These are phyloP conservation scores for slime mould (Dictyostelium discoideum) DNA, from an alignment of 78 protist genomes.

Conservation along the genomic window DNA sequence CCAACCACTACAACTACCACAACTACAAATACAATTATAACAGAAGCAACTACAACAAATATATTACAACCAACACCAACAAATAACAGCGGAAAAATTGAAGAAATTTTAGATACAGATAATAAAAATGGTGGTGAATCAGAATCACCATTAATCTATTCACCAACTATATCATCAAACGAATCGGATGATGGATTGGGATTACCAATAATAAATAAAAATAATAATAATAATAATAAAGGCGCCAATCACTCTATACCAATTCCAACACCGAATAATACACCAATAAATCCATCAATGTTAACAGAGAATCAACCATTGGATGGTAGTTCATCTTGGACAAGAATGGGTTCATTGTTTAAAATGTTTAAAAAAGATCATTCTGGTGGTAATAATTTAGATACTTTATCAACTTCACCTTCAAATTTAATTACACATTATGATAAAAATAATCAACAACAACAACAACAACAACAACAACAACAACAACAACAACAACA, in stretches of 20 bases:
- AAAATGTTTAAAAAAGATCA: constrained; percentile 54
- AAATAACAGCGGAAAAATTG: not conserved
- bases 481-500: not conserved
- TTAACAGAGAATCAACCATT: not conserved
- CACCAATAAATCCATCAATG: not conserved
- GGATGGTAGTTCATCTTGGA: constrained; percentile 35
- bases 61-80: not conserved
- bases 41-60: not conserved
- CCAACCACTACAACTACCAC: not conserved
- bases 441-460: not conserved
- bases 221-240: no score
- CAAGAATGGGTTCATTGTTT: constrained; percentile 35
- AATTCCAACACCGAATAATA: constrained; percentile 1
- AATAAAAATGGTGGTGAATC: constrained; percentile 9
- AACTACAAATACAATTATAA: constrained; percentile 4
- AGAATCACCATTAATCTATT: not conserved
- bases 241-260: not conserved
- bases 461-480: not conserved
- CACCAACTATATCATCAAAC: not conserved
- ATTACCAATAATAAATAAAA: not conserved
- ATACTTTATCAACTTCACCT: not conserved
- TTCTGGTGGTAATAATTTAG: not conserved
- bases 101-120: constrained; percentile 1
- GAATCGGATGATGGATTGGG: constrained; percentile 11
- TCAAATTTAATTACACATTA: not conserved